Percentiles rank a stretch among this genome's conserved stretches.
Evolutionary conservation across 805 yeast genomes (phyloP).

Genomic region (Metschnikowia kunwiensis): DNA sequence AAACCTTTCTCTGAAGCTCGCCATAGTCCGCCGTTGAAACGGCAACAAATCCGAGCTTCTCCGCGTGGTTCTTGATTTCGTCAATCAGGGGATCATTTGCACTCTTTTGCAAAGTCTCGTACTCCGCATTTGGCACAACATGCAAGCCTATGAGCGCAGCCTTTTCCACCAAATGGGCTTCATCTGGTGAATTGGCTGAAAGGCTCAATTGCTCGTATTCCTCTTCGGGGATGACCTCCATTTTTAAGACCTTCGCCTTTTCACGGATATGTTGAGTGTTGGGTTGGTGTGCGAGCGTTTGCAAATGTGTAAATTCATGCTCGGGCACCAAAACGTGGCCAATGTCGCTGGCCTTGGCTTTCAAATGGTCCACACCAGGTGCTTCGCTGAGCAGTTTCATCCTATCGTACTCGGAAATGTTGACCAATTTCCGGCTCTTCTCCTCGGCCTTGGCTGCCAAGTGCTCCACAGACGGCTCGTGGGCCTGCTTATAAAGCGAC

Average conservation of each 20-base stretch:
- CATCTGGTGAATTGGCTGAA: constrained; percentile 8
- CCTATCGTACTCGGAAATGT: constrained; percentile 4
- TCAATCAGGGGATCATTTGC: constrained; percentile 18
- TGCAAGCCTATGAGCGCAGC: constrained; percentile 4
- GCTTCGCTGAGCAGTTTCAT: constrained; percentile 6
- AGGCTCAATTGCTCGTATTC: constrained; percentile 3
- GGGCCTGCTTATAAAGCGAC: constrained; percentile 27
- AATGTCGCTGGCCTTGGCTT: constrained; percentile 6
- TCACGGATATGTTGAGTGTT: constrained; percentile 7
- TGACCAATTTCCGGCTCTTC: constrained; percentile 9
- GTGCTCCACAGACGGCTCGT: constrained; percentile 28
- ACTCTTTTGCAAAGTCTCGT: constrained; percentile 5
- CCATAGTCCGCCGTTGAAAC: constrained; percentile 4
- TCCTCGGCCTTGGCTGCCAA: constrained; percentile 17
- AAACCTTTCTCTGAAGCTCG: constrained; percentile 8
- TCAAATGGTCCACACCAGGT: constrained; percentile 9
- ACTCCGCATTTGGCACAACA: constrained; percentile 9
- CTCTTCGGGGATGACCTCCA: not conserved
- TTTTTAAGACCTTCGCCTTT: constrained; percentile 1
- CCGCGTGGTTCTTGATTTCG: constrained; percentile 7
- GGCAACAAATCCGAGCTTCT: constrained; percentile 1
- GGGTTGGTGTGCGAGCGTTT: constrained; percentile 6
- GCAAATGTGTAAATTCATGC: constrained; percentile 1
- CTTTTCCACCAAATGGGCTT: constrained; percentile 5
- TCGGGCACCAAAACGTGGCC: constrained; percentile 5